These are phyloP conservation scores for Homolaphlyctis polyrhiza DNA, from an alignment of 371 early-diverging fungal species.

Conservation along the genomic window DNA sequence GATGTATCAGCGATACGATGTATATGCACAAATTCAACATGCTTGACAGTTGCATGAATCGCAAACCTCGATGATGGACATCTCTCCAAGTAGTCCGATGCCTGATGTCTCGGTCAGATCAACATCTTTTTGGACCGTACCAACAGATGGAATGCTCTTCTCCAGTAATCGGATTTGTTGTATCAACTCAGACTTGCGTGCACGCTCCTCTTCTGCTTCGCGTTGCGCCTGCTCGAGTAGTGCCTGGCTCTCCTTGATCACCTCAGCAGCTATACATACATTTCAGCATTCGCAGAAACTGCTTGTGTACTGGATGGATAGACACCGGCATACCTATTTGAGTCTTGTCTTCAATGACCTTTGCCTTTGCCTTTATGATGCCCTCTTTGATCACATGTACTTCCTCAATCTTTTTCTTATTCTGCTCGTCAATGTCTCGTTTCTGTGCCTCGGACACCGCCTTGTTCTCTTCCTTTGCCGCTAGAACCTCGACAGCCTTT, in stretches of 20 bases:
- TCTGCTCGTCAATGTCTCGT: slow-evolving; percentile 24
- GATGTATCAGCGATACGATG: background rate
- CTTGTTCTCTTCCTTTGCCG: slow-evolving; percentile 14
- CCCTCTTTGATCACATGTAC: slow-evolving; percentile 35
- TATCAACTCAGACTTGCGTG: slow-evolving; percentile 37
- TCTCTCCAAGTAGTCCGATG: slow-evolving; percentile 40
- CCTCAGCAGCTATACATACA: slow-evolving; percentile 24
- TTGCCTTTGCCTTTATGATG: slow-evolving; percentile 31
- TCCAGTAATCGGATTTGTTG: slow-evolving; percentile 44
- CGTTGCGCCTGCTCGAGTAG: slow-evolving; percentile 25
- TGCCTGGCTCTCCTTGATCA: slow-evolving; percentile 18
- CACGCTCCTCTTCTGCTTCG: slow-evolving; percentile 30
- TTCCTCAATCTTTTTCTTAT: slow-evolving; percentile 28
- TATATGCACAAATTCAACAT: background rate
- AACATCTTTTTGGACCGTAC: slow-evolving; percentile 24
- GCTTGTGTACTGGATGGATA: too few species aligned
- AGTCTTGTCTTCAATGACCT: slow-evolving; percentile 26
- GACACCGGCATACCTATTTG: slow-evolving; percentile 35
- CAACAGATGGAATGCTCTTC: slow-evolving; percentile 28
- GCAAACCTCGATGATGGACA: slow-evolving; percentile 41
- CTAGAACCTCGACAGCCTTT: slow-evolving; percentile 13
- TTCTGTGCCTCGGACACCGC: slow-evolving; percentile 12
- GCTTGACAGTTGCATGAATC: background rate
- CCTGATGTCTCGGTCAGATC: slow-evolving; percentile 41
- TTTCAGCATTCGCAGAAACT: background rate